Percentiles rank a stretch among this genome's conserved stretches.
Evolutionary conservation across 2,329 filamentous ascomycete species (phyloP).

Genomic region (Hawksworthiomyces lignivorus): DNA sequence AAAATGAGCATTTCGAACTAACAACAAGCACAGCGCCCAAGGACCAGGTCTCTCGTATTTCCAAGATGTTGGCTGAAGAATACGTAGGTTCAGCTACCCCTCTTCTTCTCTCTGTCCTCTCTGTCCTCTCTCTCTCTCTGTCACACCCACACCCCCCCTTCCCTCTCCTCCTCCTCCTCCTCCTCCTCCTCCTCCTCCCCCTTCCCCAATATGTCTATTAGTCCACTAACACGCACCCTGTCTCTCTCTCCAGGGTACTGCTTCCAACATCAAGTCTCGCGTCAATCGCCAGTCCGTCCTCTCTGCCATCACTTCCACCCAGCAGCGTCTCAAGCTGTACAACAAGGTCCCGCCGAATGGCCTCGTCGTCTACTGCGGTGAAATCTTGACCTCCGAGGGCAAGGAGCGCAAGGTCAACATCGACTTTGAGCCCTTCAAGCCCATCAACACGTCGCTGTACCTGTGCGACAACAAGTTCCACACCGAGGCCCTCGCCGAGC

Average conservation of each 20-base stretch:
- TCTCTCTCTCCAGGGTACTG: slow-evolving; percentile 68
- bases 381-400: slow-evolving; percentile 98
- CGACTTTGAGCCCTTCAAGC: slow-evolving; percentile 99
- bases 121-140: too few relatives aligned
- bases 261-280: slow-evolving; percentile 98
- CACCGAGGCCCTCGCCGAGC: slow-evolving; percentile 91
- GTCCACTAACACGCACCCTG: slow-evolving; percentile 17
- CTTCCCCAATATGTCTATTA: too few relatives aligned
- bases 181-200: too few relatives aligned
- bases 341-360: slow-evolving; percentile 98
- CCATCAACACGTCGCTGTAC: slow-evolving; percentile 98
- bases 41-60: slow-evolving; percentile 90
- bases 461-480: slow-evolving; percentile 99
- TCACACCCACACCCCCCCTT: slow-evolving; percentile 16
- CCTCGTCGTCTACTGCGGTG: slow-evolving; percentile 96
- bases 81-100: slow-evolving; percentile 55
- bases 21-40: slow-evolving; percentile 56
- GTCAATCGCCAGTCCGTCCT: slow-evolving; percentile 98
- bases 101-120: too few relatives aligned
- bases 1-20: not conserved
- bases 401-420: slow-evolving; percentile 99
- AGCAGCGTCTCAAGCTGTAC: slow-evolving; percentile 98
- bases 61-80: slow-evolving; percentile 99
- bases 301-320: slow-evolving; percentile 96
- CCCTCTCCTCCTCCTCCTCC: not conserved